Base-by-base conservation (phyloP, 2,329 filamentous ascomycete species). In the Fusarium aywerte region DNA sequence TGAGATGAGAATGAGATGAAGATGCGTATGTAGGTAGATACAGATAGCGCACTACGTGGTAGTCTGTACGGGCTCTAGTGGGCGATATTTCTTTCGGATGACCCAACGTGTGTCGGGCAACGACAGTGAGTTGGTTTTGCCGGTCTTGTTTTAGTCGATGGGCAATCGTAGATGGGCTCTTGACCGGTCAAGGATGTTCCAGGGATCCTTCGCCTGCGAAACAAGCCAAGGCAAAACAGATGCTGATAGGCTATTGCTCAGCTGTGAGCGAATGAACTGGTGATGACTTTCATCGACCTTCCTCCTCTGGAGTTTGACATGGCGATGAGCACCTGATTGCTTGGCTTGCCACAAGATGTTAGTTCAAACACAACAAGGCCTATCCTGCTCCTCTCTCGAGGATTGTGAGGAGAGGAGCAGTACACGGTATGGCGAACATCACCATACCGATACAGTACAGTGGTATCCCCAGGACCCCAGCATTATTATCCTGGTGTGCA, bases 1-100 rank as follows among this genome's bases (percentile, higher is more conserved):
- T 64, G 62, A 67, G 52, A 67, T 66, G 62, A 55, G 60, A 62
- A n/a, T 60, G 62, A 64, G 51, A 64, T 67, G 58, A 59, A 67
- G 55, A 65, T 67, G 47, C 36, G 27, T 56, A 23, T n/a, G 15
- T 43, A n/a, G 15, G 44, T 25, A 25, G 45, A 48, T 48, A 25
- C 40, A 61, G 40, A 61, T 54, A 33, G 18, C 33, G 36, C n/a
- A 36, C 40, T 35, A 35, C 20, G 16, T 39, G 36, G 40, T n/a
- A n/a, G 40, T 7, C 21, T 35, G n/a, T 25, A 38, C 16, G 12
- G 31, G 38, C 40, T 51, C 39, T 35, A 53, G 49, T 39, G 36
- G 18, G 35, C 32, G 36, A 51, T 53, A 20, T 18, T 45, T 53
- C 50, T 27, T 20, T 42, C 27, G 16, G n/a, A 27, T 32, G 29